Conservation (phyloP, 1,284 basidiomycete species). For the Trichosporon sp. region DNA sequence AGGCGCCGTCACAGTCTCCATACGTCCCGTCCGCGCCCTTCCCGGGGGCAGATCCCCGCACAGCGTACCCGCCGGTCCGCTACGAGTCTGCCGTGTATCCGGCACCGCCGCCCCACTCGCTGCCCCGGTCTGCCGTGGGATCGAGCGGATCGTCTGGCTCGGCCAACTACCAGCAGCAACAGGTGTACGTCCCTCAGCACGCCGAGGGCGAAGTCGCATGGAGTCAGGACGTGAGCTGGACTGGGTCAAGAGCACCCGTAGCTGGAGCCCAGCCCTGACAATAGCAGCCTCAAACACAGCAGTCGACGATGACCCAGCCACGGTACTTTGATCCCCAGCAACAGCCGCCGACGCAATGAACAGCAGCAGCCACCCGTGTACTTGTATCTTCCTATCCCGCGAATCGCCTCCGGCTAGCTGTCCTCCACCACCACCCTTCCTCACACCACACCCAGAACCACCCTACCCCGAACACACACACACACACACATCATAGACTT, state of each 20-base stretch:
- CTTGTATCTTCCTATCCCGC: not conserved
- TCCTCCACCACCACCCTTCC: not conserved
- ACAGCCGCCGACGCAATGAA: not conserved
- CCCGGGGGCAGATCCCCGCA: constrained; percentile 41
- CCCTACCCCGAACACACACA: not conserved
- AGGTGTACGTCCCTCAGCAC: constrained; percentile 26
- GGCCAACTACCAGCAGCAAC: constrained; percentile 25
- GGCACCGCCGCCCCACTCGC: constrained; percentile 34
- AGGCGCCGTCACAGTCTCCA: constrained; percentile 49
- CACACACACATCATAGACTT: not conserved
- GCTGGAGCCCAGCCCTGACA: constrained; percentile 32
- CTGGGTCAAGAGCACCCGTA: constrained; percentile 26
- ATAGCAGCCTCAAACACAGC: constrained; percentile 12
- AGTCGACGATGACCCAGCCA: constrained; percentile 7
- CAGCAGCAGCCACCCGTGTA: not conserved
- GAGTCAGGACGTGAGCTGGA: constrained; percentile 36
- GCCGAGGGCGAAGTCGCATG: constrained; percentile 32
- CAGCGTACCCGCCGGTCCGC: constrained; percentile 36
- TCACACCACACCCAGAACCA: not conserved
- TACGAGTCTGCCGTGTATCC: constrained; percentile 46
- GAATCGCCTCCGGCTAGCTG: not conserved
- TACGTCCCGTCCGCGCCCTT: constrained; percentile 43
- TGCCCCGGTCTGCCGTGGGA: constrained; percentile 35
- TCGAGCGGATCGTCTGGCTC: constrained; percentile 24
- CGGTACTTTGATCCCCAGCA: constrained; percentile 17